phyloP scores from a whole-genome alignment of 2,329 filamentous ascomycete species.

The Aspergillus ochraceoroseus region DNA sequence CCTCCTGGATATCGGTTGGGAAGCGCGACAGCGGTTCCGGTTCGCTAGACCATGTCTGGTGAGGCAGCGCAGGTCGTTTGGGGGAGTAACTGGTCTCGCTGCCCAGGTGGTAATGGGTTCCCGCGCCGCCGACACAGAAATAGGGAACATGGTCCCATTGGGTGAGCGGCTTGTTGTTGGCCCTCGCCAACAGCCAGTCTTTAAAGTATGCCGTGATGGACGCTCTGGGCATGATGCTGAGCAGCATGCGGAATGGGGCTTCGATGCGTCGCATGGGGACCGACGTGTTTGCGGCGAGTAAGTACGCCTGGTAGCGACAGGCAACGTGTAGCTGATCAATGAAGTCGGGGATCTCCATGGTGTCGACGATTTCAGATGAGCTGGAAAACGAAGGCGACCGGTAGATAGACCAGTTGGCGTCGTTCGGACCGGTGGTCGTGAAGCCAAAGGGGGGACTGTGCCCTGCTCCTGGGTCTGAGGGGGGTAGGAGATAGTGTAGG shows the following conservation, averaged over 20 bases:
- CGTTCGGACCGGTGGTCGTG: neutral
- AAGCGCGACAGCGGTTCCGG: slow-evolving; percentile 17
- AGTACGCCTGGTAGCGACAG: slow-evolving; percentile 20
- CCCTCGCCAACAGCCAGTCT: slow-evolving; percentile 17
- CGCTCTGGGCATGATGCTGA: slow-evolving; percentile 20
- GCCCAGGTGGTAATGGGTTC: slow-evolving; percentile 21
- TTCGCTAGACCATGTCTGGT: slow-evolving; percentile 13
- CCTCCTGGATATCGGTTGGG: slow-evolving; percentile 12
- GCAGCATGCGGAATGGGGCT: slow-evolving; percentile 22
- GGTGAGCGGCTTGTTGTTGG: slow-evolving; percentile 16
- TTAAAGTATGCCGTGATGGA: slow-evolving; percentile 19
- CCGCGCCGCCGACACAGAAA: slow-evolving; percentile 25
- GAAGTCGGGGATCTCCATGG: slow-evolving; percentile 20
- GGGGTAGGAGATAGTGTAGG: neutral
- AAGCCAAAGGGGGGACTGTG: no score
- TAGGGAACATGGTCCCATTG: slow-evolving; percentile 24
- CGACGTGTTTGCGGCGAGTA: slow-evolving; percentile 16
- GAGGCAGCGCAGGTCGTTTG: neutral
- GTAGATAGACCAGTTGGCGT: neutral
- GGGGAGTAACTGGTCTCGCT: slow-evolving; percentile 6
- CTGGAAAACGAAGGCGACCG: neutral
- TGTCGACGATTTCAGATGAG: slow-evolving; percentile 4
- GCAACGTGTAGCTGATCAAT: slow-evolving; percentile 21
- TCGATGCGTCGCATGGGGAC: slow-evolving; percentile 17
- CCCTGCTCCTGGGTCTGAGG: neutral